Conservation (phyloP, 148 eudicot genomes). For the Linanthus parryae region DNA sequence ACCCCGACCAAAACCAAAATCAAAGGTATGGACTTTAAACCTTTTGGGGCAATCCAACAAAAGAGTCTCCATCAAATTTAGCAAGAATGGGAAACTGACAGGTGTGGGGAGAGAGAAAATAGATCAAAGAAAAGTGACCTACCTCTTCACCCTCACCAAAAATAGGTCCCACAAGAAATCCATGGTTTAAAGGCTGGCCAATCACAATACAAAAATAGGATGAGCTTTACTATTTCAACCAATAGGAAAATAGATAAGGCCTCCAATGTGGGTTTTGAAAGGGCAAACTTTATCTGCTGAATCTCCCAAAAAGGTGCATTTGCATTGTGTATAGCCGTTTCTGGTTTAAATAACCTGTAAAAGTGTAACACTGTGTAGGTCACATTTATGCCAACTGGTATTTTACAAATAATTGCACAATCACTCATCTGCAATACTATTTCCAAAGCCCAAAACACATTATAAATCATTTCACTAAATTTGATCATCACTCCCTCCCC, state of each 20-base stretch:
- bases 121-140: no score
- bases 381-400: conserved; percentile 17
- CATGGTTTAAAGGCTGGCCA: conserved; percentile 36
- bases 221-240: conserved; percentile 38
- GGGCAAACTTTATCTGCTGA: conserved; percentile 11
- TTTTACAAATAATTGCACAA: background rate
- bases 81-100: no score
- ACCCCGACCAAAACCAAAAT: no score
- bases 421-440: background rate
- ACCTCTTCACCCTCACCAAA: no score
- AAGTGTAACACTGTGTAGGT: conserved; percentile 38
- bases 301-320: conserved; percentile 19
- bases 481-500: conserved; percentile 10
- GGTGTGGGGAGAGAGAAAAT: no score
- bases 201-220: conserved; percentile 36
- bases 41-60: no score
- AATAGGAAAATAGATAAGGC: conserved; percentile 67
- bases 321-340: background rate
- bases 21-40: no score
- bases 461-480: conserved; percentile 5
- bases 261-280: conserved; percentile 36
- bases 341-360: conserved; percentile 19
- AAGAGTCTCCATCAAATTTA: no score
- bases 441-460: conserved; percentile 6
- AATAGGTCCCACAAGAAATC: conserved; percentile 45